Evolutionary conservation across 805 yeast genomes (phyloP).

Genomic region (Lipomyces starkeyi): DNA sequence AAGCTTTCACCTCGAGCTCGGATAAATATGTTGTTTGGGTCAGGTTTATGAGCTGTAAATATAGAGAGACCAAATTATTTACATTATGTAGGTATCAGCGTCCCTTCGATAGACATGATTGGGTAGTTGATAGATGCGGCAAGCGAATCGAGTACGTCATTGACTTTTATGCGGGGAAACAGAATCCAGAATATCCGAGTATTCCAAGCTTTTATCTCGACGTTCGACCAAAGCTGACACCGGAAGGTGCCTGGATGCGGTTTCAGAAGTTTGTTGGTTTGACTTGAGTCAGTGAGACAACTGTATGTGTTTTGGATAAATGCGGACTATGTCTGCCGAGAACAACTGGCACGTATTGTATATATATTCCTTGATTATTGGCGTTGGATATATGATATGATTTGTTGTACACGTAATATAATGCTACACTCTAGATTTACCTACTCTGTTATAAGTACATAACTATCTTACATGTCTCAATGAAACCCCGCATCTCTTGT

Average conservation of each 20-base stretch:
- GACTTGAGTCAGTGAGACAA: conserved; percentile 25
- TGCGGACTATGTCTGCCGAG: background rate
- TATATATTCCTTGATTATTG: conserved; percentile 2
- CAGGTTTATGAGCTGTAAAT: background rate
- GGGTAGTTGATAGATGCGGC: conserved; percentile 89
- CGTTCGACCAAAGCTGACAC: conserved; percentile 84
- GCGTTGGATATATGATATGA: conserved; percentile 1
- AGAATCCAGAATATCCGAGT: conserved; percentile 54
- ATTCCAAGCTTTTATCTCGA: conserved; percentile 75
- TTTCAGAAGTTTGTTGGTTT: conserved; percentile 65
- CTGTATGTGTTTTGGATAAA: background rate
- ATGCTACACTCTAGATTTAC: no score
- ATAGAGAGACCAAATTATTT: background rate
- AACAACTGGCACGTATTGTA: background rate
- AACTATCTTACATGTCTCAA: conserved; percentile 3
- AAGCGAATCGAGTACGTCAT: conserved; percentile 84
- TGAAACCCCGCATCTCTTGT: conserved; percentile 21
- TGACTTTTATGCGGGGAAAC: conserved; percentile 78
- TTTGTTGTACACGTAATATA: background rate
- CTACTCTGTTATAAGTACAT: background rate
- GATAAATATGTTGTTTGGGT: conserved; percentile 62
- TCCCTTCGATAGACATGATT: conserved; percentile 97
- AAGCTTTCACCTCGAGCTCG: conserved; percentile 89
- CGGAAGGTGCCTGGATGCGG: conserved; percentile 82
- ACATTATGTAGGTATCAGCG: conserved; percentile 51